phyloP scores from a whole-genome alignment of 169 alveolate species.

The Babesia bigemina region DNA sequence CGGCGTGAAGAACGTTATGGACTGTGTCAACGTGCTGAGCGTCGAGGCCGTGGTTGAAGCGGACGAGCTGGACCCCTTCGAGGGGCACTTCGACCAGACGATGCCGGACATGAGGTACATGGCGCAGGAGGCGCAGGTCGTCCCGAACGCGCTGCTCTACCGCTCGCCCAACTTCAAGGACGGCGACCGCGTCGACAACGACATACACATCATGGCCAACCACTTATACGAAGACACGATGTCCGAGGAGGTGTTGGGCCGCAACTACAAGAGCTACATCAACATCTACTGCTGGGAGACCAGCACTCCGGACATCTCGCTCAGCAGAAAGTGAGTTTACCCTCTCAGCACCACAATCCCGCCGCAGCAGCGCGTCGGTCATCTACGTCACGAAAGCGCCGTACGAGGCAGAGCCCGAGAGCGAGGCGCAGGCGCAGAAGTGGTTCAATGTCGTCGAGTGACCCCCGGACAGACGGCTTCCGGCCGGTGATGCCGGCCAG shows the following conservation, averaged over 20 bases:
- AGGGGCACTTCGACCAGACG: constrained; percentile 18
- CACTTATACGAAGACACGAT: constrained; percentile 56
- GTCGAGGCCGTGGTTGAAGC: constrained; percentile 28
- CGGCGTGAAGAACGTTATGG: constrained; percentile 51
- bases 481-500: too few species aligned
- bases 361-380: constrained; percentile 19
- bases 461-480: background rate
- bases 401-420: background rate
- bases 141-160: constrained; percentile 51
- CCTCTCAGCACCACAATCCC: background rate
- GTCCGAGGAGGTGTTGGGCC: constrained; percentile 20
- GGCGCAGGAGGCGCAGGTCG: constrained; percentile 42
- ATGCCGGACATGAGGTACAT: constrained; percentile 42
- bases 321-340: constrained; percentile 4
- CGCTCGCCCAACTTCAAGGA: constrained; percentile 57
- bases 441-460: constrained; percentile 29
- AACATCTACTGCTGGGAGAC: constrained; percentile 53
- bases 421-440: background rate
- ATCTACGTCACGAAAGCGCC: constrained; percentile 15
- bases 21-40: constrained; percentile 26
- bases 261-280: constrained; percentile 48
- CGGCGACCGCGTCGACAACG: constrained; percentile 46
- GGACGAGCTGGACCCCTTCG: background rate
- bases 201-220: constrained; percentile 57
- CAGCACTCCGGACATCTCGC: constrained; percentile 3